Conservation (phyloP, 164 flowering plant species). For the Annona squamosa region DNA sequence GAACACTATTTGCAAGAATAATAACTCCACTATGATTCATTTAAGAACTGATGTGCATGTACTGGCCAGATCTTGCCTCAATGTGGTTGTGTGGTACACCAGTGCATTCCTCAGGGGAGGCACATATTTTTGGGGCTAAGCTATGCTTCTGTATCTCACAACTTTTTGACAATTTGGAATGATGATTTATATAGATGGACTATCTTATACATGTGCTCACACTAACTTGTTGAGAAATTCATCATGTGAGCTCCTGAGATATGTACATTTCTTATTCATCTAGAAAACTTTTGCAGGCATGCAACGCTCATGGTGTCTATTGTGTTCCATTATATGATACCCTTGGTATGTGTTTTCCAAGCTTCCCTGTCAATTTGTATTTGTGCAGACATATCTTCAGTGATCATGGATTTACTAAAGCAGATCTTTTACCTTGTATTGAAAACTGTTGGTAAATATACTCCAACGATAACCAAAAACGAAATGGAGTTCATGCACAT, state of each 20-base stretch:
- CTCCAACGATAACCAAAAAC: neutral
- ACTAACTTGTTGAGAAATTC: neutral
- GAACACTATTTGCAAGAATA: neutral
- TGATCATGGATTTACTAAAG: neutral
- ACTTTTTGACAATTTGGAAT: neutral
- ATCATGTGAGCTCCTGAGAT: neutral
- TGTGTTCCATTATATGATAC: conserved; percentile 98
- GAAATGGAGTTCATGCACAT: neutral
- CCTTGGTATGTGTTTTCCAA: conserved; percentile 50
- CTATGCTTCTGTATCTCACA: neutral
- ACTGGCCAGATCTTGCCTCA: neutral
- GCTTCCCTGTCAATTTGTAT: neutral
- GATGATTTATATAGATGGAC: neutral
- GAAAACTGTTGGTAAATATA: no score
- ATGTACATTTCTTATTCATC: neutral
- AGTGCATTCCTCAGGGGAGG: no score
- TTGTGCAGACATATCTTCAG: neutral
- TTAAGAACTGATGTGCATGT: neutral
- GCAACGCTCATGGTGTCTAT: conserved; percentile 92
- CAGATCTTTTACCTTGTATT: no score
- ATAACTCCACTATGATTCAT: neutral
- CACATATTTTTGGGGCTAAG: no score
- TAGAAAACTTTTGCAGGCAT: conserved; percentile 58
- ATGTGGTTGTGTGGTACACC: neutral
- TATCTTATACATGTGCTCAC: neutral